Evolutionary conservation across 2,329 filamentous ascomycete species (phyloP).

Genomic region (Podosphaera xanthii): DNA sequence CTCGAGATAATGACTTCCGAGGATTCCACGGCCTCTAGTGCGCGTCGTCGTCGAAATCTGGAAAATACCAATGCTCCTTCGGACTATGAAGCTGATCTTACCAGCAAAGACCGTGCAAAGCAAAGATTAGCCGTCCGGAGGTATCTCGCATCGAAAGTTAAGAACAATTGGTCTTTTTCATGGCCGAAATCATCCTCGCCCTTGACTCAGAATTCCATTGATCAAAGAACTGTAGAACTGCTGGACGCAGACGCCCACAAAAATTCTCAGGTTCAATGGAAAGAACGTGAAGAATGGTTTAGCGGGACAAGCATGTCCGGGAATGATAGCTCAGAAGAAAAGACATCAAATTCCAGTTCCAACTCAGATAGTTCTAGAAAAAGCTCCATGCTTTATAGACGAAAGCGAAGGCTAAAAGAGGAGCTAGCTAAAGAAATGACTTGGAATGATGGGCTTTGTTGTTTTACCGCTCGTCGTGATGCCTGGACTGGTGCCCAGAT

Average conservation of each 20-base stretch:
- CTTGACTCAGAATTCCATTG: slow-evolving; percentile 2
- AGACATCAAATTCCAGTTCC: slow-evolving; percentile 9
- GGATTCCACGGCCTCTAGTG: too few relatives aligned
- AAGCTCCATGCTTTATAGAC: slow-evolving; percentile 8
- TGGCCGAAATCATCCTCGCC: slow-evolving; percentile 23
- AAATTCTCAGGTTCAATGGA: slow-evolving; percentile 8
- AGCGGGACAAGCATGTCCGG: slow-evolving; percentile 13
- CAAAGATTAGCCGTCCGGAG: slow-evolving; percentile 39
- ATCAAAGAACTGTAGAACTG: background rate
- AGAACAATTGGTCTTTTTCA: slow-evolving; percentile 35
- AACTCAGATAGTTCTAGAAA: slow-evolving; percentile 20
- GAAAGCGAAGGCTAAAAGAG: slow-evolving; percentile 23
- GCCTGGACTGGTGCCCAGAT: slow-evolving; percentile 63
- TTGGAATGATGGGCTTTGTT: slow-evolving; percentile 67
- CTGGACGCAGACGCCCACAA: background rate
- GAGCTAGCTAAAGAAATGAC: slow-evolving; percentile 38
- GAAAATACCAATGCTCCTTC: slow-evolving; percentile 19
- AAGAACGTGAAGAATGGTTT: slow-evolving; percentile 16
- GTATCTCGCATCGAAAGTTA: slow-evolving; percentile 29
- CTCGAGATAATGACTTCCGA: too few relatives aligned
- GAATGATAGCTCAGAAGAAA: background rate
- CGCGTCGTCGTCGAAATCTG: slow-evolving; percentile 10
- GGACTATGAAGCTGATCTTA: slow-evolving; percentile 32
- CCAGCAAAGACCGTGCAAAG: slow-evolving; percentile 36
- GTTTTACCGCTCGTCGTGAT: slow-evolving; percentile 55